Conservation (phyloP, 2,329 filamentous ascomycete genomes). For the Aureobasidium musti region DNA sequence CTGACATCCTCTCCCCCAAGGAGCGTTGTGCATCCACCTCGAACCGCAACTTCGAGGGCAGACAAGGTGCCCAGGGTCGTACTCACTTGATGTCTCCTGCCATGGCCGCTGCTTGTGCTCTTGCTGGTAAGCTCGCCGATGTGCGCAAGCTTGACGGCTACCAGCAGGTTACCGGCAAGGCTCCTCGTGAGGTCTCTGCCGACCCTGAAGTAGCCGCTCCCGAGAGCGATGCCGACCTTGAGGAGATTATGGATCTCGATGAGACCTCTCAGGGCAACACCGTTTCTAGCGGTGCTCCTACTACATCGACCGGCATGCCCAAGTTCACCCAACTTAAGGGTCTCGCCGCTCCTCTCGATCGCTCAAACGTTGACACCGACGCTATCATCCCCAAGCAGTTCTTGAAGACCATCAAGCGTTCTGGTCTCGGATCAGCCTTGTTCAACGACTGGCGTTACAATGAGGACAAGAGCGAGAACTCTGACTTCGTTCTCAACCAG, state of each 20-base stretch:
- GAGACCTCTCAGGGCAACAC: constrained; percentile 70
- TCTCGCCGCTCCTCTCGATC: constrained; percentile 82
- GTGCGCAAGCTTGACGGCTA: constrained; percentile 73
- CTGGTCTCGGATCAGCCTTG: constrained; percentile 82
- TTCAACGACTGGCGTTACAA: constrained; percentile 83
- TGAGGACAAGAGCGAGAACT: constrained; percentile 69
- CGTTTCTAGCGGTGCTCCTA: constrained; percentile 51
- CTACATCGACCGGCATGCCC: constrained; percentile 66
- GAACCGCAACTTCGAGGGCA: constrained; percentile 96
- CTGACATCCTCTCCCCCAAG: constrained; percentile 87
- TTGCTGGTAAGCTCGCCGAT: constrained; percentile 88
- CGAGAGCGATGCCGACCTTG: constrained; percentile 63
- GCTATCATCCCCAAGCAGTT: constrained; percentile 99
- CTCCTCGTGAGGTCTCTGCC: constrained; percentile 61
- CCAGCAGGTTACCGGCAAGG: constrained; percentile 48
- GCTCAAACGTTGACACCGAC: constrained; percentile 95
- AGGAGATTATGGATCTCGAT: constrained; percentile 64
- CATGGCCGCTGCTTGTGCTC: constrained; percentile 90
- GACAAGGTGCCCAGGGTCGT: constrained; percentile 86
- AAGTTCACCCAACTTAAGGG: constrained; percentile 84
- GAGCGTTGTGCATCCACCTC: constrained; percentile 95
- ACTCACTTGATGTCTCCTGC: constrained; percentile 97
- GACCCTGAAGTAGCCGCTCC: constrained; percentile 59
- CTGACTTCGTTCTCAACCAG: constrained; percentile 85
- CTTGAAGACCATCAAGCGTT: constrained; percentile 98